A percentile compares a stretch with the other conserved stretches of the same genome.
Evolutionary conservation across 208 protist genomes (phyloP).

Genomic region (Blastocrithidia nonstop): DNA sequence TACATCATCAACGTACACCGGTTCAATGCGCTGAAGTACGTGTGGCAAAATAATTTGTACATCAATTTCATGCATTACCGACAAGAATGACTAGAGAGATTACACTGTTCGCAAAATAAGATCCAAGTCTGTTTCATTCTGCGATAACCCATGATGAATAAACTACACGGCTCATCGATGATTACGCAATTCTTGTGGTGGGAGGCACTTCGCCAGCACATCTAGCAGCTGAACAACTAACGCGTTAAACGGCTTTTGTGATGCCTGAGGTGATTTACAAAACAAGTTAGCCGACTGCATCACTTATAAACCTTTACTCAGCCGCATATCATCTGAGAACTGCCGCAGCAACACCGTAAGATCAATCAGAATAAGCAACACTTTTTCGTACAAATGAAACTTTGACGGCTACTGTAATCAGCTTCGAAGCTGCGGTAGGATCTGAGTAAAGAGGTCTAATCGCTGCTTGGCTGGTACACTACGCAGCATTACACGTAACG

Average conservation of each 20-base stretch:
- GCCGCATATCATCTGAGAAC: conserved; percentile 50
- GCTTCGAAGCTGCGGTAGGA: conserved; percentile 62
- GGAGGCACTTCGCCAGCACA: conserved; percentile 52
- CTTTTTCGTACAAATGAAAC: conserved; percentile 49
- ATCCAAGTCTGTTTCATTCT: conserved; percentile 72
- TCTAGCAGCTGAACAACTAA: conserved; percentile 77
- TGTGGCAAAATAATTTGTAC: conserved; percentile 73
- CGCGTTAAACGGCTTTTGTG: conserved; percentile 68
- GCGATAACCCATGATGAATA: conserved; percentile 78
- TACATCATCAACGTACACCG: conserved; percentile 8
- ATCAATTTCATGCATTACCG: conserved; percentile 78
- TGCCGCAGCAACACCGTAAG: conserved; percentile 59
- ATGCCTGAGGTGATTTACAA: conserved; percentile 60
- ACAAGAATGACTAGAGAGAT: conserved; percentile 70
- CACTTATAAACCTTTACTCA: conserved; percentile 39
- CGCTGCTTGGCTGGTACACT: conserved; percentile 51
- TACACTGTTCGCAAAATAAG: conserved; percentile 71
- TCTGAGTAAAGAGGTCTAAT: conserved; percentile 54
- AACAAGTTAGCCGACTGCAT: conserved; percentile 64
- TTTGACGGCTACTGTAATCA: conserved; percentile 65
- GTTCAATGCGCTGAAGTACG: conserved; percentile 81
- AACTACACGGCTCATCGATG: conserved; percentile 82
- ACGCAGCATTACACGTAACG: conserved; percentile 47
- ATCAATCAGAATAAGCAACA: conserved; percentile 66
- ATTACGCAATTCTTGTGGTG: conserved; percentile 71